phyloP scores from a whole-genome alignment of 2,329 filamentous ascomycete species.

The Nothophoma quercina region DNA sequence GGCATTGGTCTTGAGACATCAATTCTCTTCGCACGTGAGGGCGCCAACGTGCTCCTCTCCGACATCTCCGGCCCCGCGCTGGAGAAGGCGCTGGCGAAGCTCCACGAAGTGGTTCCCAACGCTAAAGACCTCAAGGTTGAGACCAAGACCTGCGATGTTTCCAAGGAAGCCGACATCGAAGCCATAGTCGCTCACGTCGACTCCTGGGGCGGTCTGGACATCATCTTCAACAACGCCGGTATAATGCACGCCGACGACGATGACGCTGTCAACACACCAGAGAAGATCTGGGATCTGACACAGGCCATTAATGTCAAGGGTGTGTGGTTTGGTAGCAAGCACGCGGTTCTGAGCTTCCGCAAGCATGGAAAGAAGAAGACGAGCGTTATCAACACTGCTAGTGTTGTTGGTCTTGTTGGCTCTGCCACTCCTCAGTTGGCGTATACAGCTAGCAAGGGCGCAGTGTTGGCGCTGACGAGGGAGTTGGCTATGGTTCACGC shows the following conservation, averaged over 20 bases:
- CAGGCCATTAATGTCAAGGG: constrained; percentile 97
- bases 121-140: constrained; percentile 62
- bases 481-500: constrained; percentile 93
- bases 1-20: constrained; percentile 93
- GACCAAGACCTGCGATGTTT: constrained; percentile 76
- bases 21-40: constrained; percentile 89
- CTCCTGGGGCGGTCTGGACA: constrained; percentile 83
- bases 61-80: constrained; percentile 84
- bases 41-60: constrained; percentile 82
- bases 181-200: constrained; percentile 78
- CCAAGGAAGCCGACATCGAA: constrained; percentile 81
- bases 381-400: constrained; percentile 92
- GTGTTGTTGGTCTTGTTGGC: constrained; percentile 85
- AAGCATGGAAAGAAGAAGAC: constrained; percentile 79
- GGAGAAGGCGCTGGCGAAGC: constrained; percentile 76
- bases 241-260: constrained; percentile 85
- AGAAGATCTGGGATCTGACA: constrained; percentile 93
- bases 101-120: constrained; percentile 73
- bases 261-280: constrained; percentile 78
- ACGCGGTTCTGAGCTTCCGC: constrained; percentile 82
- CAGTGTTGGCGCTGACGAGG: constrained; percentile 86
- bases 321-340: constrained; percentile 96
- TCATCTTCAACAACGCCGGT: constrained; percentile 97
- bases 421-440: constrained; percentile 88
- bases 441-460: constrained; percentile 93